A percentile compares a stretch with the other conserved stretches of the same genome.
Evolutionary conservation across 768 basidiomycete genomes (phyloP).

Genomic region (Boletus vinaceobasis): DNA sequence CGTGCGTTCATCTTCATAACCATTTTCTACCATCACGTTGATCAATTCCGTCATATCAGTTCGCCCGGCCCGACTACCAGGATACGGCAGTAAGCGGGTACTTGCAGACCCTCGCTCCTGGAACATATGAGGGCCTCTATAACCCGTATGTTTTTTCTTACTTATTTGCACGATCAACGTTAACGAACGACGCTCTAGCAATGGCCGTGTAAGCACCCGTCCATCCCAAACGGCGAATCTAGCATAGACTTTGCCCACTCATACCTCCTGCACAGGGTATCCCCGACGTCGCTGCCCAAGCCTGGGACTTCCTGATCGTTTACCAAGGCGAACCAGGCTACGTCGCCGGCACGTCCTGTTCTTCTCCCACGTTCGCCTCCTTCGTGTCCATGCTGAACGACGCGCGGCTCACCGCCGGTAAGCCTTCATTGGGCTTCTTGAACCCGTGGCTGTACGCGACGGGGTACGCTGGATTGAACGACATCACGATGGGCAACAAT

Average conservation of each 20-base stretch:
- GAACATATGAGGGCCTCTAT: slow-evolving; percentile 55
- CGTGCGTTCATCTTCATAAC: slow-evolving; percentile 32
- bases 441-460: slow-evolving; percentile 56
- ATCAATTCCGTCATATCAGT: slow-evolving; percentile 32
- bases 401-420: slow-evolving; percentile 43
- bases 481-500: slow-evolving; percentile 57
- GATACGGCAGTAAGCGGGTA: slow-evolving; percentile 40
- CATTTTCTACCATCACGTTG: neutral
- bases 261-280: slow-evolving; percentile 34
- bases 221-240: no score
- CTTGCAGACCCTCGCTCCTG: slow-evolving; percentile 43
- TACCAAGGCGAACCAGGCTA: slow-evolving; percentile 35
- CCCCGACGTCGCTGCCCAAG: slow-evolving; percentile 69
- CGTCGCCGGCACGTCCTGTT: slow-evolving; percentile 63
- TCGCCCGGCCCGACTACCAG: slow-evolving; percentile 54
- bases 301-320: slow-evolving; percentile 46
- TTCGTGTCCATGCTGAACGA: slow-evolving; percentile 67
- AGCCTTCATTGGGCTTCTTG: slow-evolving; percentile 57
- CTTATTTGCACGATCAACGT: neutral
- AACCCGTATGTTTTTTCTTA: slow-evolving; percentile 43
- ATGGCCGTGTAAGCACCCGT: slow-evolving; percentile 47
- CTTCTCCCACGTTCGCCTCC: slow-evolving; percentile 62
- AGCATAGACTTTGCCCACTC: neutral
- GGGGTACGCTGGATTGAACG: slow-evolving; percentile 42
- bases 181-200: slow-evolving; percentile 25